Evolutionary conservation across 805 yeast genomes (phyloP).

Genomic region (Sugiyamaella marilandica): DNA sequence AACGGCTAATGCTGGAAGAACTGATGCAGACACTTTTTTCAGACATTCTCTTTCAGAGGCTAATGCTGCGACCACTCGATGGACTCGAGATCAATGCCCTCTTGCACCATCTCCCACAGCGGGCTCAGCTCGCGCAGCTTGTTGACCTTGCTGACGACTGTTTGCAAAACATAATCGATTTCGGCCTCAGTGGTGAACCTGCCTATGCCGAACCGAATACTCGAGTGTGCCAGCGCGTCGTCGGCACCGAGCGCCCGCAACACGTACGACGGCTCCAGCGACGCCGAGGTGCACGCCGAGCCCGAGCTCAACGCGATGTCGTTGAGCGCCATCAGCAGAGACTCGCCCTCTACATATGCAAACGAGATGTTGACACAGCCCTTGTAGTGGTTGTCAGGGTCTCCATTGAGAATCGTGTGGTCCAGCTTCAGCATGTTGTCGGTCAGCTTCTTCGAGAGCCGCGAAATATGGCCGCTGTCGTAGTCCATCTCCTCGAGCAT

Average conservation of each 20-base stretch:
- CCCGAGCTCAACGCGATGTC: conserved; percentile 96
- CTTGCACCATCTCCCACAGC: conserved; percentile 99
- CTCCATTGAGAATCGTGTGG: conserved; percentile 88
- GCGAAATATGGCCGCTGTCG: conserved; percentile 66
- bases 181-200: conserved; percentile 96
- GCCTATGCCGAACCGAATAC: conserved; percentile 95
- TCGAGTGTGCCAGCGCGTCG: conserved; percentile 97
- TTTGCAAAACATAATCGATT: conserved; percentile 86
- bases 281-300: conserved; percentile 98
- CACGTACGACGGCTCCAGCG: conserved; percentile 95
- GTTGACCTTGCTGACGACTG: conserved; percentile 82
- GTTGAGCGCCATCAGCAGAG: conserved; percentile 92
- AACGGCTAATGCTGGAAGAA: too few species aligned
- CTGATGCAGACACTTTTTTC: too few species aligned
- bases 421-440: conserved; percentile 73
- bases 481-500: conserved; percentile 67
- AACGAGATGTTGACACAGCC: conserved; percentile 97
- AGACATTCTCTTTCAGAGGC: too few species aligned
- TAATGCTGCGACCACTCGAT: conserved; percentile 98
- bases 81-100: conserved; percentile 88
- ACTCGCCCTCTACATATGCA: conserved; percentile 97
- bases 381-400: conserved; percentile 64
- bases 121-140: conserved; percentile 91
- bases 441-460: conserved; percentile 67
- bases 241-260: conserved; percentile 96